phyloP scores from a whole-genome alignment of 139 green algal genomes.

The Cymbomonas tetramitiformis region DNA sequence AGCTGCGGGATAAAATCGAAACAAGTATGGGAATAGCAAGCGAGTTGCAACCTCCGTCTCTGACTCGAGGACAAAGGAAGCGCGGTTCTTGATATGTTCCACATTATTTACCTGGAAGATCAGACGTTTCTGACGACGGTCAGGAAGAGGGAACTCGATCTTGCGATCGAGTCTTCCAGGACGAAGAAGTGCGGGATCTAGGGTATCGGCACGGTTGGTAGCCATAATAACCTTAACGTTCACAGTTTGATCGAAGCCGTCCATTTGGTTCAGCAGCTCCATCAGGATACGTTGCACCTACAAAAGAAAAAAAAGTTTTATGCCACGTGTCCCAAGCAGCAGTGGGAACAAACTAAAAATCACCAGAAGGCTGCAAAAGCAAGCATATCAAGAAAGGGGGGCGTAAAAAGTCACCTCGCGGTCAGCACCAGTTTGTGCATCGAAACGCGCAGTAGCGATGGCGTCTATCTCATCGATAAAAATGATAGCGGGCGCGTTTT shows the following conservation, averaged over 20 bases:
- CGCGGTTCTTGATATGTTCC: conserved; percentile 24
- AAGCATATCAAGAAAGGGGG: too few species aligned
- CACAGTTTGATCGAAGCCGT: conserved; percentile 94
- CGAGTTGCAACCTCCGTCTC: background rate
- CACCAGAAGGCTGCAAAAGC: too few species aligned
- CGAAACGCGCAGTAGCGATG: conserved; percentile 91
- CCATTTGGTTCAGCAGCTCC: conserved; percentile 96
- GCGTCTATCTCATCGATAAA: conserved; percentile 89
- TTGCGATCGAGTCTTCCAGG: conserved; percentile 92
- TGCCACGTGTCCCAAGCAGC: too few species aligned
- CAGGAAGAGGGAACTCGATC: conserved; percentile 97
- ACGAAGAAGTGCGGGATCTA: conserved; percentile 89
- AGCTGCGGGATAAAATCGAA: background rate
- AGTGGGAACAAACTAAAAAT: too few species aligned
- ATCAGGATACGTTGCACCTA: conserved; percentile 99
- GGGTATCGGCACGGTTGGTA: conserved; percentile 91
- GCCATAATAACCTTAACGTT: conserved; percentile 93
- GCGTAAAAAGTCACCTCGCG: too few species aligned
- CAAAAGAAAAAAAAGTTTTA: too few species aligned
- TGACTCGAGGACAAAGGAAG: background rate
- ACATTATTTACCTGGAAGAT: too few species aligned
- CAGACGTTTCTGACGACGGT: conserved; percentile 90
- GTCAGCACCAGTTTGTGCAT: conserved; percentile 88
- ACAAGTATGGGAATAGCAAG: background rate
- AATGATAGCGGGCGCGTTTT: conserved; percentile 94